Evolutionary conservation across 495 filamentous ascomycete genomes (phyloP), one percentile per base, ranked within the genome.

Genomic region (Tuber microsphaerosporum): DNA sequence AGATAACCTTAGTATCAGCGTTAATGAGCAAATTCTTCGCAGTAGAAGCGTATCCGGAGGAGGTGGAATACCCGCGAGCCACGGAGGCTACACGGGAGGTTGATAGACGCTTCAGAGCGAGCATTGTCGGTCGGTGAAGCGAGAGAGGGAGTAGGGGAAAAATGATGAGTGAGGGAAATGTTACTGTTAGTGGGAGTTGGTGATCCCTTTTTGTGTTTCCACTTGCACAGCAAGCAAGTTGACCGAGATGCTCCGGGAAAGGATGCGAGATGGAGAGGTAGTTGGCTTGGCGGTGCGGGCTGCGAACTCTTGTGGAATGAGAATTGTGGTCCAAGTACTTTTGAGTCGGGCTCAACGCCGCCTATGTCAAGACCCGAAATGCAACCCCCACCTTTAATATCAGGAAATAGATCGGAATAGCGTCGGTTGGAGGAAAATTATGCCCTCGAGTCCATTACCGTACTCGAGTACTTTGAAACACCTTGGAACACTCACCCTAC

Each of bases 1-100:
- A 99, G 81, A 99, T 87, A 73, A 99, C 93, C 86, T 92, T 93
- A 74, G 95, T 99, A 72, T 97, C 90, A 83, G 86, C 85, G 84
- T 92, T 97, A 85, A 99, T 93, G 84, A 93, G 91, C 79, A 99
- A 89, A 88, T 97, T 97, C 79, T 91, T 87, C 84, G 92, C 90
- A 68, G 96, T 98, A 78, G 89, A 85, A 75, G 92, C 88, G 84
- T 99, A 99, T 73, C 88, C 87, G 72, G 89, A 87, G 83, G 91
- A 87, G 73, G 81, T 81, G 17, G 81, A 48, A 85, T 94, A 94
- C 75, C 85, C 85, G 79, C 91, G 90, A 82, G 74, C 17, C 65
- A 76, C 88, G 88, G 83, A 88, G 84, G 81, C 85, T 84, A 80
- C 84, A 76, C 74, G 85, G 83, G 80, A 84, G 83, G 83, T 87